Evolutionary conservation across 2,329 filamentous ascomycete genomes (phyloP).

Genomic region (Claviceps maximensis): DNA sequence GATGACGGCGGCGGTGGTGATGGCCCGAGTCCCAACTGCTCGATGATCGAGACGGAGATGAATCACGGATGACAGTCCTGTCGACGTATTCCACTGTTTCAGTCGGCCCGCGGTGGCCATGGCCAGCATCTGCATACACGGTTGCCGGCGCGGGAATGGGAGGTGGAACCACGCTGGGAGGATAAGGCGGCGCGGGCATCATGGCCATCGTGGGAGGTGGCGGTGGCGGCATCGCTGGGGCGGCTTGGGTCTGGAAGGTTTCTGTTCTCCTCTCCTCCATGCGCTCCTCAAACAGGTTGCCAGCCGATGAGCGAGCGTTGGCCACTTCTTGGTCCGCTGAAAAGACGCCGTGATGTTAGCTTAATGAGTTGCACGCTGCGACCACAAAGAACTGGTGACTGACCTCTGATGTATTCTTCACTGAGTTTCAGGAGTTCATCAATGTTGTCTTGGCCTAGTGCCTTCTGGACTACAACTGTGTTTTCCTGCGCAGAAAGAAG

Average conservation of each 20-base stretch:
- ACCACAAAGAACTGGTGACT: conserved; percentile 1
- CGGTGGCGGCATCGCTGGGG: conserved; percentile 13
- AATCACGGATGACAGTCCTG: conserved; percentile 34
- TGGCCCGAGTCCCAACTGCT: conserved; percentile 19
- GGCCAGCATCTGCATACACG: conserved; percentile 21
- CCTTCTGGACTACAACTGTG: conserved; percentile 68
- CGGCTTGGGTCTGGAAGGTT: conserved; percentile 5
- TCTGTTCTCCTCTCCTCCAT: conserved; percentile 19
- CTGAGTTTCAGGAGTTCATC: conserved; percentile 77
- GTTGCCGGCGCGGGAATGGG: conserved; percentile 17
- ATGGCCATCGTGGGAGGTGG: conserved; percentile 11
- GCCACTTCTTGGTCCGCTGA: conserved; percentile 31
- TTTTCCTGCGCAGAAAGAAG: conserved; percentile 43
- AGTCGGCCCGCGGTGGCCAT: conserved; percentile 19
- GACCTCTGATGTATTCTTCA: conserved; percentile 57
- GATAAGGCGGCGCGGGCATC: conserved; percentile 6
- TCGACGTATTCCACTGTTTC: conserved; percentile 28
- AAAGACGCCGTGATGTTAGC: neutral
- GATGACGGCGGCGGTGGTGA: conserved; percentile 17
- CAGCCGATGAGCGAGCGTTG: conserved; percentile 32
- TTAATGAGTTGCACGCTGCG: conserved; percentile 1
- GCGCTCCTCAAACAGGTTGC: conserved; percentile 35
- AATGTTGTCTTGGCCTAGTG: conserved; percentile 80
- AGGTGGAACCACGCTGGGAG: conserved; percentile 11
- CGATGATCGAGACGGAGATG: conserved; percentile 32